Base-by-base conservation (phyloP, 1,284 basidiomycete species). In the Papiliotrema nemorosa region DNA sequence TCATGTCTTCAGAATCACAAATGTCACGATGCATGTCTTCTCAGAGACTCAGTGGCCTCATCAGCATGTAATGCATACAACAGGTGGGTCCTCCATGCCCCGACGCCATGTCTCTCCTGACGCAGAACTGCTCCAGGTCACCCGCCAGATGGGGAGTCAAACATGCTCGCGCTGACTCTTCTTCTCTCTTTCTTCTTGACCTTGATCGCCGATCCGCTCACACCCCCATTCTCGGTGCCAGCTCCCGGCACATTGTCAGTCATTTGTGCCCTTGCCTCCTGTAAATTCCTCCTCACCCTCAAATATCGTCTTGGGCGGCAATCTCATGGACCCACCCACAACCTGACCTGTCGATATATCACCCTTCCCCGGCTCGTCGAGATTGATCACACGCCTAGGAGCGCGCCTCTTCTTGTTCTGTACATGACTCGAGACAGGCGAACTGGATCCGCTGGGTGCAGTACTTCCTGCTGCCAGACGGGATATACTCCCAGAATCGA, bases 381-480 rank as follows among this genome's bases (percentile, higher is more conserved):
- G 56, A 29, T 63, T 55, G 41, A 67, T 63, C 13, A 67, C 60
- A 24, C 65, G 42, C 42, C 65, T 48, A 13, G 51, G 52, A 27
- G 43, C 27, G 2, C 55, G 53, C 45, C 62, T 65, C 34, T 58
- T 58, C 24, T 42, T 25, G n/a, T n/a, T 20, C 1, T 37, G 40
- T 5, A 14, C 45, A 27, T 25, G 37, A 10, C 35, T 31, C 14
- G 22, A 18, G 20, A 16, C 42, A 25, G 42, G 35, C 18, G 47
- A 49, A 29, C 16, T 39, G 24, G 21, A 9, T 16, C 29, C 20
- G 18, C 27, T 13, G 16, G n/a, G 20, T 21, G 37, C 36, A 12
- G 26, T n/a, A 20, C n/a, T n/a, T n/a, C n/a, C n/a, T 38, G 12
- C 10, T 20, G 14, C 21, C 24, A 21, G 16, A 25, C 21, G 31